A percentile compares a stretch with the other conserved stretches of the same genome.
Evolutionary conservation across 192 early-diverging fungal species (phyloP).

Genomic region (Lunasporangiospora selenospora): DNA sequence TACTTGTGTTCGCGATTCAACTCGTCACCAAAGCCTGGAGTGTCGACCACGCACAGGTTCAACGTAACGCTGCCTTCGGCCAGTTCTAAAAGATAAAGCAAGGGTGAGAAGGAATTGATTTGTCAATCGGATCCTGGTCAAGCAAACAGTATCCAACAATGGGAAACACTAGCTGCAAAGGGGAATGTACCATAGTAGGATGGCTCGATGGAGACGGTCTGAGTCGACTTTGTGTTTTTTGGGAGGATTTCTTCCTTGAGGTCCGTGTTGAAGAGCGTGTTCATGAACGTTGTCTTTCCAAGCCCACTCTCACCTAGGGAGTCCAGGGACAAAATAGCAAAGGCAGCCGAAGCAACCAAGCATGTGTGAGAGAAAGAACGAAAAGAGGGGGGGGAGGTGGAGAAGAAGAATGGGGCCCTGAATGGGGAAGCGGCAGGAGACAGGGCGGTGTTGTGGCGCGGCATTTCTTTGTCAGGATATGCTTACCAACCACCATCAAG

Average conservation of each 20-base stretch:
- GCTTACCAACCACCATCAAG: slow-evolving; percentile 92
- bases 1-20: slow-evolving; percentile 79
- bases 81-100: slow-evolving; percentile 65
- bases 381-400: not conserved
- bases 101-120: not conserved
- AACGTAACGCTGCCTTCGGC: slow-evolving; percentile 89
- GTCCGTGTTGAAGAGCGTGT: slow-evolving; percentile 95
- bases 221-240: slow-evolving; percentile 59
- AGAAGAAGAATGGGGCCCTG: not conserved
- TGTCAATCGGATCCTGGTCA: no score
- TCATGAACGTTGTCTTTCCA: slow-evolving; percentile 98
- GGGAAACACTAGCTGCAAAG: not conserved
- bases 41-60: slow-evolving; percentile 89
- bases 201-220: slow-evolving; percentile 89
- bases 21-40: slow-evolving; percentile 89
- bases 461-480: no score
- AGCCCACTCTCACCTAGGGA: slow-evolving; percentile 88
- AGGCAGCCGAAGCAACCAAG: slow-evolving; percentile 9
- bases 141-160: slow-evolving; percentile 23
- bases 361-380: not conserved
- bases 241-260: slow-evolving; percentile 77
- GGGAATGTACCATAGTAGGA: slow-evolving; percentile 70
- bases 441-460: no score
- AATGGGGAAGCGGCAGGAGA: no score
- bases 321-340: no score